These are phyloP conservation scores for Aspergillus arachidicola DNA, from an alignment of 2,329 filamentous ascomycete genomes.

Conservation along the genomic window DNA sequence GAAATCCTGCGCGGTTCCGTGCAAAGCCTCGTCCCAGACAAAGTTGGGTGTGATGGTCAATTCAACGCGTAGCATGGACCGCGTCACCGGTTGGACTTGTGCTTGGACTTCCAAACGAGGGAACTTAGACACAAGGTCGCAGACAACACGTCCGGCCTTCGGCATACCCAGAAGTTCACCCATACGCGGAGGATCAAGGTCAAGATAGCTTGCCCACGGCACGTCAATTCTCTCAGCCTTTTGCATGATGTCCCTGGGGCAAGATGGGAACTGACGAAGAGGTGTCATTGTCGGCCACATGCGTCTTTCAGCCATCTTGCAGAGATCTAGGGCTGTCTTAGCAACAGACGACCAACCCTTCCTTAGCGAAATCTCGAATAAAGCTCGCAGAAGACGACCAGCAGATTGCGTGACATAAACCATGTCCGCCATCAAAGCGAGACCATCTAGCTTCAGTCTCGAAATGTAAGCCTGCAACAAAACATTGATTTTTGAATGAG, in stretches of 20 bases:
- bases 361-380: constrained; percentile 96
- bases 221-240: constrained; percentile 96
- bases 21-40: constrained; percentile 87
- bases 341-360: constrained; percentile 95
- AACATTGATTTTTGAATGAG: constrained; percentile 97
- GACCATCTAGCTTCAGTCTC: constrained; percentile 85
- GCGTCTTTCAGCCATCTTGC: constrained; percentile 98
- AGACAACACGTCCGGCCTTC: constrained; percentile 83
- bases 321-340: constrained; percentile 88
- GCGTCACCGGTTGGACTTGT: constrained; percentile 90
- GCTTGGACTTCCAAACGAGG: constrained; percentile 90
- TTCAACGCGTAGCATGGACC: constrained; percentile 88
- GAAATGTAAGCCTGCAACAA: constrained; percentile 96
- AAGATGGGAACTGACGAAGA: constrained; percentile 82
- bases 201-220: constrained; percentile 90
- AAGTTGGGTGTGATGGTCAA: constrained; percentile 92
- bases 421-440: constrained; percentile 96
- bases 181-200: constrained; percentile 94
- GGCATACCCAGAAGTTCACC: constrained; percentile 90
- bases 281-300: constrained; percentile 99
- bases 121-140: constrained; percentile 85
- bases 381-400: constrained; percentile 88
- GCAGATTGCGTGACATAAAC: constrained; percentile 98
- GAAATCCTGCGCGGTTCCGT: constrained; percentile 87
- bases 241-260: constrained; percentile 80